A percentile compares a stretch with the other conserved stretches of the same genome.
Conservation (phyloP, 148 eudicot genomes). For the Rhododendron mucronatum region DNA sequence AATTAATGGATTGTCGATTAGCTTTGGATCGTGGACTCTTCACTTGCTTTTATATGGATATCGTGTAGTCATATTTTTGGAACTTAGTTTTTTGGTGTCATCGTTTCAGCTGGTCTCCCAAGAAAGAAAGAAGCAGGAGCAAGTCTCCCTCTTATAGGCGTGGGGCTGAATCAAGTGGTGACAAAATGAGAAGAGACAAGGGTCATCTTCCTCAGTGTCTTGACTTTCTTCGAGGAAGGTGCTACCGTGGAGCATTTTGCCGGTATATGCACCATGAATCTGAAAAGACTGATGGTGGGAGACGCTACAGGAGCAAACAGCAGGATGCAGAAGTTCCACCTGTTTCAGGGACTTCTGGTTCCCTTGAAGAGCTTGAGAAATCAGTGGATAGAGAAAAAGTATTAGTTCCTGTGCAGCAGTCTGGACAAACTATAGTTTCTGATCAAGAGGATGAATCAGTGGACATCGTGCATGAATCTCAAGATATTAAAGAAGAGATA, state of each 20-base stretch:
- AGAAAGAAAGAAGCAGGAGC: slow-evolving; percentile 77
- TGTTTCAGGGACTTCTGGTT: slow-evolving; percentile 30
- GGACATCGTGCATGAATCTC: slow-evolving; percentile 17
- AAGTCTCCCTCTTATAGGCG: slow-evolving; percentile 63
- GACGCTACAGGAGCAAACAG: slow-evolving; percentile 42
- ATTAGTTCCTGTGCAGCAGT: slow-evolving; percentile 17
- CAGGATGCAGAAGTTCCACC: slow-evolving; percentile 25
- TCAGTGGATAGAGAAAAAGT: slow-evolving; percentile 18
- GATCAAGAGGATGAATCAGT: slow-evolving; percentile 25
- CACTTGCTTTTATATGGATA: slow-evolving; percentile 1
- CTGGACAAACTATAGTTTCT: slow-evolving; percentile 10
- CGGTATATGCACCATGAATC: slow-evolving; percentile 62
- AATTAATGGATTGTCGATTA: neutral
- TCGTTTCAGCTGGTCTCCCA: slow-evolving; percentile 70
- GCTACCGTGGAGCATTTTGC: slow-evolving; percentile 81
- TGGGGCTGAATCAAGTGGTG: slow-evolving; percentile 38
- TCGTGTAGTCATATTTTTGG: neutral
- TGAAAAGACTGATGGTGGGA: slow-evolving; percentile 40
- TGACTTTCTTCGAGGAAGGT: slow-evolving; percentile 67
- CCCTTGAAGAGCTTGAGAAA: slow-evolving; percentile 28
- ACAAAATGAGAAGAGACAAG: slow-evolving; percentile 47
- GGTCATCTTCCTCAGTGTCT: slow-evolving; percentile 46
- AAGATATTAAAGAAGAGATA: slow-evolving; percentile 22
- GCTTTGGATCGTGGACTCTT: neutral
- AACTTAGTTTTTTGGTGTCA: neutral